phyloP scores from a whole-genome alignment of 257 asterid species.

The Petunia axillaris region DNA sequence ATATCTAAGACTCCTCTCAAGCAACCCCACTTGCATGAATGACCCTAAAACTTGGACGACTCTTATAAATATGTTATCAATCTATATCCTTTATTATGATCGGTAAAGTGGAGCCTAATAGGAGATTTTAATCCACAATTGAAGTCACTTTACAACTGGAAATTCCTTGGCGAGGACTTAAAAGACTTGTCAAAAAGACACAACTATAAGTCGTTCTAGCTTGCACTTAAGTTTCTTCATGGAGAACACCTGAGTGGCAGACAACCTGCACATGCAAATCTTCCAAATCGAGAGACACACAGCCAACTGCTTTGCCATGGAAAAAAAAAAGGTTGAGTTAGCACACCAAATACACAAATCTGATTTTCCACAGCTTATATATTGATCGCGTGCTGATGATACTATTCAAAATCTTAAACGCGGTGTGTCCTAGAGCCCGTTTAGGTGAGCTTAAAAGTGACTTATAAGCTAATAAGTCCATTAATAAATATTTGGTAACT shows the following conservation, averaged over 20 bases:
- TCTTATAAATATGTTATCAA: neutral
- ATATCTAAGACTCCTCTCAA: neutral
- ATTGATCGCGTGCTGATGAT: neutral
- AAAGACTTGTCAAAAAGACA: neutral
- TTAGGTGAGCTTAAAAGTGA: too few species aligned
- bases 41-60: neutral
- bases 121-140: neutral
- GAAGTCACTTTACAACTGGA: conserved; percentile 9
- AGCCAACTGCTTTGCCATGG: neutral
- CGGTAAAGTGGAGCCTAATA: neutral
- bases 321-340: neutral
- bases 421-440: neutral
- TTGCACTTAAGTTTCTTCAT: neutral
- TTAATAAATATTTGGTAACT: too few species aligned
- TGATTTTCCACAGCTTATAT: neutral
- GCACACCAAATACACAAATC: neutral
- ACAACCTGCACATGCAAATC: conserved; percentile 4
- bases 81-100: neutral
- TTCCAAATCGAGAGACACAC: neutral
- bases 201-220: neutral
- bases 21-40: neutral
- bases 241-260: neutral
- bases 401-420: neutral
- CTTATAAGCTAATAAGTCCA: too few species aligned
- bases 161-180: neutral